phyloP scores from a whole-genome alignment of 306 rosid species.

The Castanea mollissima region DNA sequence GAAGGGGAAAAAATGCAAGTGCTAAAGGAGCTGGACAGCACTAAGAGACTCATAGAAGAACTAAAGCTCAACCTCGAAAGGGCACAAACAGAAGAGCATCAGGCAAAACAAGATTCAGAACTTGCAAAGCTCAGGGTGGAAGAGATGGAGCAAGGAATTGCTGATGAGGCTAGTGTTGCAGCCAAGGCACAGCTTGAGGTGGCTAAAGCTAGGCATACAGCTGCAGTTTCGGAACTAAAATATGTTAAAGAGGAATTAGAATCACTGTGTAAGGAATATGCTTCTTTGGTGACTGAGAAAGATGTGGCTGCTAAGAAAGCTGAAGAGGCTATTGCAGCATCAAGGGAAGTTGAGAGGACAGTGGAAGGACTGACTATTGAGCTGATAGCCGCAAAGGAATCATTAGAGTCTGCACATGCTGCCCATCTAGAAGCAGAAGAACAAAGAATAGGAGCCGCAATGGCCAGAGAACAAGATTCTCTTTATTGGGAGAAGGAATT shows the following conservation, averaged over 20 bases:
- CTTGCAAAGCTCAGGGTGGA: constrained; percentile 98
- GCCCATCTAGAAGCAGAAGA: constrained; percentile 97
- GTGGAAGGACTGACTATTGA: constrained; percentile 91
- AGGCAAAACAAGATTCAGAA: constrained; percentile 96
- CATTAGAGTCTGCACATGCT: constrained; percentile 85
- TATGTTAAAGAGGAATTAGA: constrained; percentile 83
- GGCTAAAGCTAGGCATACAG: constrained; percentile 79
- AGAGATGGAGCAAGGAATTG: constrained; percentile 99
- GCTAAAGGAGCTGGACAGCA: constrained; percentile 74
- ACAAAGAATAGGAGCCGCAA: constrained; percentile 84
- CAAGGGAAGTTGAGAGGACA: constrained; percentile 87
- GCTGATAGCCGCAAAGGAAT: constrained; percentile 82
- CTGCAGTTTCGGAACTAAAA: constrained; percentile 76
- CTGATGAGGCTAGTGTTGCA: constrained; percentile 94
- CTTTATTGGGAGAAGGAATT: constrained; percentile 93
- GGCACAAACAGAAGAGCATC: constrained; percentile 92
- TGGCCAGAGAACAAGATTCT: constrained; percentile 97
- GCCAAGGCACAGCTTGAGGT: constrained; percentile 99
- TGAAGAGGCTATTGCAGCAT: constrained; percentile 76
- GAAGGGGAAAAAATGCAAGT: constrained; percentile 57
- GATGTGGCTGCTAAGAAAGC: constrained; percentile 72
- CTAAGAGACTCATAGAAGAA: constrained; percentile 89
- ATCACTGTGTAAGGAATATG: constrained; percentile 60
- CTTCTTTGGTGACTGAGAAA: constrained; percentile 71
- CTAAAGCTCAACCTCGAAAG: constrained; percentile 90